Base-by-base conservation (phyloP, 108 stramenopile genomes). In the Parietichytrium sp. region DNA sequence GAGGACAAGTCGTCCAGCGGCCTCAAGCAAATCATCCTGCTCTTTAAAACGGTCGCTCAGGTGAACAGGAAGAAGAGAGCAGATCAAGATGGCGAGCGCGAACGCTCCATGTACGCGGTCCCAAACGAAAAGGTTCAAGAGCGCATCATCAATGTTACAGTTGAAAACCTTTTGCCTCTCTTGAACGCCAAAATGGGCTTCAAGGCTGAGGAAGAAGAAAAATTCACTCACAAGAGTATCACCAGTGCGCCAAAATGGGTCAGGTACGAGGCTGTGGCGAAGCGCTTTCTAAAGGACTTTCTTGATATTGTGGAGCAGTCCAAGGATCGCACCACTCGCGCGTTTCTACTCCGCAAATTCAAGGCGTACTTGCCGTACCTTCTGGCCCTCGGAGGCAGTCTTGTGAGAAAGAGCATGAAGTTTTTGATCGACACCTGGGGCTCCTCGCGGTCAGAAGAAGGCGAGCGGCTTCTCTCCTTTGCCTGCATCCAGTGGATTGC, bases 401-500 rank as follows among this genome's bases (percentile, higher is more conserved):
- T 72, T 16, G 20, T 72, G 7, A 33, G 61, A 33, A 72, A 72
- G 33, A 45, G 36, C 33, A 42, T 72, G 2, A 72, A 72, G 61
- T 16, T 20, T 16, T 42, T 72, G 38, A 72, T 42, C 42, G 51
- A 55, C 77, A 78, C 16, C 15, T 25, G 18, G 23, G 72, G 79
- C 38, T 54, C 92, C 2, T 90, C 91, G 26, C 89, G 91, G 83
- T 91, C 92, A 26, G 91, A 91, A 85, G 91, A 94, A 83, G 88
- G 89, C 7, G 95, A 95, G 30, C 91, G 96, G 16, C 80, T 96
- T 36, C 87, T 93, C 72, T 89, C 94, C 16, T 96, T 97, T 83
- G 83, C 97, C 20, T 93, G 95, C 15, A 92, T 98, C n/a, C 91
- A 96, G 16, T 95, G 97, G 82, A 81, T 97, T 78, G 93, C 95